Conservation (phyloP, 345 rosid genomes). For the Abelmoschus esculentus region DNA sequence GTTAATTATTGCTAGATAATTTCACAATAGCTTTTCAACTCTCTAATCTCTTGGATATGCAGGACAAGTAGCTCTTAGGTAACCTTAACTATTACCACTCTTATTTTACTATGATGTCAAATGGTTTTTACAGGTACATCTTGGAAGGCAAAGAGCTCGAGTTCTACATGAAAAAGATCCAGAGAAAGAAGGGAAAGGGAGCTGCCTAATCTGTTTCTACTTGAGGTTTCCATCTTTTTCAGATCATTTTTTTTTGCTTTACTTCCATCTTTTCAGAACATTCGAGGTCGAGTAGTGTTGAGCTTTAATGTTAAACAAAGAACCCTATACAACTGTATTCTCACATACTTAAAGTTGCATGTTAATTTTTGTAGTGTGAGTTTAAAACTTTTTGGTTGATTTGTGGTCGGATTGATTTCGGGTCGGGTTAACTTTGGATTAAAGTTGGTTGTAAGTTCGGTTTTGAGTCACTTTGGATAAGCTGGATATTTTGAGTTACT, state of each 20-base stretch:
- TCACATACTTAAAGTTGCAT: not conserved
- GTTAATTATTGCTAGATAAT: not conserved
- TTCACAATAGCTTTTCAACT: not conserved
- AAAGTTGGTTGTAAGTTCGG: too few relatives aligned
- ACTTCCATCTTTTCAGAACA: not conserved
- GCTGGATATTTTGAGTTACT: too few relatives aligned
- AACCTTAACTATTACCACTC: not conserved
- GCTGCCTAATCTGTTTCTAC: slow-evolving; percentile 37
- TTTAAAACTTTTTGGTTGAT: too few relatives aligned
- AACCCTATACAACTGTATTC: not conserved
- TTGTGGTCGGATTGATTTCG: too few relatives aligned
- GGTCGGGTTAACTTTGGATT: too few relatives aligned
- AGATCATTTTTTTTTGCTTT: not conserved
- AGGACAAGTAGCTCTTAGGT: not conserved
- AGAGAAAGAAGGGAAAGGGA: slow-evolving; percentile 84
- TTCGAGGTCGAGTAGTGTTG: slow-evolving; percentile 2
- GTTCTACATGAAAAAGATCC: slow-evolving; percentile 77
- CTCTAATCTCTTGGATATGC: too few relatives aligned
- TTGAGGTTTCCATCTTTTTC: not conserved
- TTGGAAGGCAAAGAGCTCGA: slow-evolving; percentile 70
- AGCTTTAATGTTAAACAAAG: too few relatives aligned
- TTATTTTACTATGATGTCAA: not conserved
- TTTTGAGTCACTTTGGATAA: too few relatives aligned
- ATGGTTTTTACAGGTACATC: slow-evolving; percentile 38
- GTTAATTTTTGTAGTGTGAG: too few relatives aligned